A percentile compares a stretch with the other conserved stretches of the same genome.
Conservation (phyloP, 306 rosid genomes). For the Acacia crassicarpa region DNA sequence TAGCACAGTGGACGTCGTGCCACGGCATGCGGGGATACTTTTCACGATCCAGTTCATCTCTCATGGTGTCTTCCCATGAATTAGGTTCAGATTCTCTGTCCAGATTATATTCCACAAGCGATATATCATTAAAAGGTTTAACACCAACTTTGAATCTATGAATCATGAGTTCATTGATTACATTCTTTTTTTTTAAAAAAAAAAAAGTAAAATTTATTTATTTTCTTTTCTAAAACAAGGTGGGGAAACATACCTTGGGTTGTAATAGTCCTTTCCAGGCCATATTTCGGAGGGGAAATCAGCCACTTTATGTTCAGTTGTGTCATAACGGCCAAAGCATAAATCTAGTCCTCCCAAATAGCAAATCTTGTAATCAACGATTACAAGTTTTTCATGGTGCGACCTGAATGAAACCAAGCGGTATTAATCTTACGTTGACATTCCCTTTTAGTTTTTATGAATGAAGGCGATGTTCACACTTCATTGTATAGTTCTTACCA, state of each 20-base stretch:
- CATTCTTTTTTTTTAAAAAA: slow-evolving; percentile 2
- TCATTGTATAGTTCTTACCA: slow-evolving; percentile 58
- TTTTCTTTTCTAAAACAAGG: neutral
- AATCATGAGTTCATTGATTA: slow-evolving; percentile 12
- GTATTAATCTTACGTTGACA: slow-evolving; percentile 21
- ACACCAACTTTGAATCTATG: neutral
- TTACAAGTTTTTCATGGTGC: slow-evolving; percentile 98
- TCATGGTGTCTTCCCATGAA: slow-evolving; percentile 99
- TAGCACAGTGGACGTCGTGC: slow-evolving; percentile 99
- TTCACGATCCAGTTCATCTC: slow-evolving; percentile 84
- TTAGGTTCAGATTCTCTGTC: slow-evolving; percentile 96
- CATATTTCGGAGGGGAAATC: slow-evolving; percentile 76
- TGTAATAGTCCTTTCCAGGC: slow-evolving; percentile 99
- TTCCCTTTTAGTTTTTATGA: slow-evolving; percentile 16
- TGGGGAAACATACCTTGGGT: slow-evolving; percentile 70
- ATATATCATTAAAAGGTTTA: slow-evolving; percentile 2
- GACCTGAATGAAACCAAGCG: slow-evolving; percentile 76
- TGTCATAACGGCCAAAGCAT: slow-evolving; percentile 99
- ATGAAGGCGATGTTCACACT: slow-evolving; percentile 23
- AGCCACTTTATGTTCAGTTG: slow-evolving; percentile 87
- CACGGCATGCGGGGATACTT: slow-evolving; percentile 99
- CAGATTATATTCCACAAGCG: slow-evolving; percentile 17
- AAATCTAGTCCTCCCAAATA: slow-evolving; percentile 94
- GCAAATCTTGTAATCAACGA: slow-evolving; percentile 91
- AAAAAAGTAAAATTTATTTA: slow-evolving; percentile 2